These are phyloP conservation scores for Colletotrichum liaoningense DNA, from an alignment of 2,329 filamentous ascomycete genomes.

Conservation along the genomic window DNA sequence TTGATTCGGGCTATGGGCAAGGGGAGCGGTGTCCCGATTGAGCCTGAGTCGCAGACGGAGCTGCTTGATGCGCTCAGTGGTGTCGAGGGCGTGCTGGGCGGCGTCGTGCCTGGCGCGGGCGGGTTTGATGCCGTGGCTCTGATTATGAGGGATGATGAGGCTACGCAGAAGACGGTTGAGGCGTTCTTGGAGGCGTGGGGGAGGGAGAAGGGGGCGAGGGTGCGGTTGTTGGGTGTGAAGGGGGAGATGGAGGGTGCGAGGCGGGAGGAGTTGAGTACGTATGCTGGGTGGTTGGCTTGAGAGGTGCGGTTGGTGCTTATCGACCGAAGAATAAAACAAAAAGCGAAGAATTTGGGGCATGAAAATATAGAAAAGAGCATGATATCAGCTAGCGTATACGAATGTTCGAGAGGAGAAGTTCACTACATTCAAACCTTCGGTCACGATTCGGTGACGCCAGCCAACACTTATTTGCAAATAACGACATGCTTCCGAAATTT, in stretches of 20 bases:
- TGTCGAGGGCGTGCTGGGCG: conserved; percentile 85
- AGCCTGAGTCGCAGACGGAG: conserved; percentile 86
- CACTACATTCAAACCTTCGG: no score
- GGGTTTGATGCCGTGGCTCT: conserved; percentile 92
- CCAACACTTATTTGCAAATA: no score
- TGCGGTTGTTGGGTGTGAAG: conserved; percentile 76
- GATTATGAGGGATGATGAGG: conserved; percentile 78
- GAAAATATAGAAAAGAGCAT: not conserved
- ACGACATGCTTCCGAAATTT: not conserved
- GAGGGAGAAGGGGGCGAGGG: conserved; percentile 66
- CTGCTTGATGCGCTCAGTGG: conserved; percentile 80
- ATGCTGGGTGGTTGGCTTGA: conserved; percentile 55
- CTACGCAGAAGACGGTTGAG: conserved; percentile 70
- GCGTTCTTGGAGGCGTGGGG: conserved; percentile 76
- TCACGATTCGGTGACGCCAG: no score
- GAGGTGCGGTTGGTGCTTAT: not conserved
- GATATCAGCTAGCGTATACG: not conserved
- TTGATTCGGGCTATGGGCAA: conserved; percentile 82
- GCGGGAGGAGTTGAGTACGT: conserved; percentile 56
- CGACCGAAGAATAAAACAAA: no score
- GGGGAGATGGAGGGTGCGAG: conserved; percentile 78
- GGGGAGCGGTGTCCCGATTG: conserved; percentile 84
- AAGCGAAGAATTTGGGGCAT: not conserved
- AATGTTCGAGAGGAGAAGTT: not conserved
- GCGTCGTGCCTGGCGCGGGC: conserved; percentile 93